Conservation (phyloP, 768 basidiomycete species). For the Russula earlei region DNA sequence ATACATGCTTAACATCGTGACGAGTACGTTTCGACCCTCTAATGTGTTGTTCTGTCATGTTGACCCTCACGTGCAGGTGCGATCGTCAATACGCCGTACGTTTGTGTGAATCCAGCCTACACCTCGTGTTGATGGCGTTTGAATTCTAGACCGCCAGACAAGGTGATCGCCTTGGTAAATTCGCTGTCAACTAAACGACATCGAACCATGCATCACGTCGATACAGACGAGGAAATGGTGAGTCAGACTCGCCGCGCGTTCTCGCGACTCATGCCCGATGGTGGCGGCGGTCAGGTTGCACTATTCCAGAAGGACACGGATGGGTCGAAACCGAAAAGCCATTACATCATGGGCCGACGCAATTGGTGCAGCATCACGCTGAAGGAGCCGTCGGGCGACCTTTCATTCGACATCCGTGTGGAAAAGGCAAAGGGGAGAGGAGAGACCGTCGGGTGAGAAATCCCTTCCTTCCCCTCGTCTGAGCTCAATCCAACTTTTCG, state of each 20-base stretch:
- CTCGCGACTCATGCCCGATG: neutral
- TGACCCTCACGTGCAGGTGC: constrained; percentile 41
- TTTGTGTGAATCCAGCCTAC: constrained; percentile 15
- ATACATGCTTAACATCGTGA: constrained; percentile 86
- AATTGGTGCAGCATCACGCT: constrained; percentile 78
- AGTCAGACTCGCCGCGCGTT: neutral
- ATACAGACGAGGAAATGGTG: constrained; percentile 88
- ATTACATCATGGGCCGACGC: constrained; percentile 76
- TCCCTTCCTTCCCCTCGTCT: constrained; percentile 1
- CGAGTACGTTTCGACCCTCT: constrained; percentile 41
- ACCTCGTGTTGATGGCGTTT: neutral
- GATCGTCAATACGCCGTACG: constrained; percentile 93
- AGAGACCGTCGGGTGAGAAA: constrained; percentile 63
- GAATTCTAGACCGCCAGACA: constrained; percentile 43
- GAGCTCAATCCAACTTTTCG: neutral
- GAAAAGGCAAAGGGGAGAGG: constrained; percentile 80
- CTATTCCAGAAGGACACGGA: constrained; percentile 71
- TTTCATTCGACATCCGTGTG: constrained; percentile 77
- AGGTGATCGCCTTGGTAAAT: constrained; percentile 74
- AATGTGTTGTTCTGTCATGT: neutral
- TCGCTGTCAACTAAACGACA: constrained; percentile 73
- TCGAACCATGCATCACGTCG: constrained; percentile 68
- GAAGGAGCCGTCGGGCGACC: constrained; percentile 46
- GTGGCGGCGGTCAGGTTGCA: constrained; percentile 43
- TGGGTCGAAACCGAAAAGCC: constrained; percentile 65